These are phyloP conservation scores for Pachyrhizus erosus DNA, from an alignment of 306 rosid species.

Conservation along the genomic window DNA sequence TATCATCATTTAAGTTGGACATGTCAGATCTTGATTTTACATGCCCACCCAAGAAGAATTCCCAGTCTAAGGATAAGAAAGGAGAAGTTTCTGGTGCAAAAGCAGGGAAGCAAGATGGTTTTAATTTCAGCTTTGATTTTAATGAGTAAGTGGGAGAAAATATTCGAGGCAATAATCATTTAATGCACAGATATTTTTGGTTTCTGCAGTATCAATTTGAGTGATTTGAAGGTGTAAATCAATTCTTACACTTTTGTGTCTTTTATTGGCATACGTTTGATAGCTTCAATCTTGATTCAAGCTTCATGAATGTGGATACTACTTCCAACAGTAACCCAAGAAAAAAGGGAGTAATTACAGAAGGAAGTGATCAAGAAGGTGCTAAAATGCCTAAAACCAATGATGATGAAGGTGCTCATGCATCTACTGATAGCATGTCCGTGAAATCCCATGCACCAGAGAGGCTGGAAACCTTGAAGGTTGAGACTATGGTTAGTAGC, in stretches of 20 bases:
- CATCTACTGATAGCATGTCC: slow-evolving; percentile 45
- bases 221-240: slow-evolving; percentile 21
- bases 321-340: slow-evolving; percentile 47
- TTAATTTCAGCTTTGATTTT: slow-evolving; percentile 80
- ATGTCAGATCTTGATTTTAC: slow-evolving; percentile 87
- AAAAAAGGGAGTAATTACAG: slow-evolving; percentile 53
- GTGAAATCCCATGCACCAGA: slow-evolving; percentile 52
- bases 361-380: slow-evolving; percentile 48
- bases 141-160: slow-evolving; percentile 67
- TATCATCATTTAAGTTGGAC: slow-evolving; percentile 87
- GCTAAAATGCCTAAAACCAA: slow-evolving; percentile 46
- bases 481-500: slow-evolving; percentile 49
- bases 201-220: slow-evolving; percentile 10
- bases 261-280: slow-evolving; percentile 61
- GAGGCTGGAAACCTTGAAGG: slow-evolving; percentile 44
- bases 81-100: slow-evolving; percentile 65
- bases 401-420: slow-evolving; percentile 43
- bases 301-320: slow-evolving; percentile 52
- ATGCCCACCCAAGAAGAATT: slow-evolving; percentile 58
- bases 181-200: slow-evolving; percentile 27
- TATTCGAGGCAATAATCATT: slow-evolving; percentile 25
- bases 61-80: slow-evolving; percentile 57
- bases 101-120: slow-evolving; percentile 58
- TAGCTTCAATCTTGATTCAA: slow-evolving; percentile 66
- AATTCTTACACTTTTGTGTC: slow-evolving; percentile 20